Conservation (phyloP, 2,329 filamentous ascomycete genomes). For the Orbilia oligospora region DNA sequence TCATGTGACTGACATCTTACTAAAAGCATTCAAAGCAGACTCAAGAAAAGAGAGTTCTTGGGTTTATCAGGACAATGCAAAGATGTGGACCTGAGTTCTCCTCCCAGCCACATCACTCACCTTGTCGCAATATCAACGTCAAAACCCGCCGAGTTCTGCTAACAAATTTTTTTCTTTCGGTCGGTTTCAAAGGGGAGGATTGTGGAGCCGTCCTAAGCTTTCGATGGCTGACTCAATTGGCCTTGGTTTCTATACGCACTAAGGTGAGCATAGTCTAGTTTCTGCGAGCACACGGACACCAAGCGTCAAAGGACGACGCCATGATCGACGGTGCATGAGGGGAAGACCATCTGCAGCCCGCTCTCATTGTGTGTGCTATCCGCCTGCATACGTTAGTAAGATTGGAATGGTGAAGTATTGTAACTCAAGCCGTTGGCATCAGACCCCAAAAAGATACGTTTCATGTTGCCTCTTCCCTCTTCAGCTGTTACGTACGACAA, state of each 20-base stretch:
- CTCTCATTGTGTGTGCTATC: slow-evolving; percentile 28
- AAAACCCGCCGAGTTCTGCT: slow-evolving; percentile 35
- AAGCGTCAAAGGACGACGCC: slow-evolving; percentile 34
- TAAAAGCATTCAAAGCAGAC: no score
- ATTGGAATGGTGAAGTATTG: slow-evolving; percentile 2
- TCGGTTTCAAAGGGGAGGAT: not conserved
- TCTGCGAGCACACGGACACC: slow-evolving; percentile 47
- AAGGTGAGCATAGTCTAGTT: no score
- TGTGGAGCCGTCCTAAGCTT: slow-evolving; percentile 34
- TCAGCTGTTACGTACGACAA: slow-evolving; percentile 27
- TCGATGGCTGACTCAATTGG: slow-evolving; percentile 12
- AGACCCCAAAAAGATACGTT: slow-evolving; percentile 35
- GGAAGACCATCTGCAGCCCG: slow-evolving; percentile 12
- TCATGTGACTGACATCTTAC: slow-evolving; percentile 45
- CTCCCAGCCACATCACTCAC: slow-evolving; percentile 30
- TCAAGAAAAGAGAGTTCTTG: not conserved
- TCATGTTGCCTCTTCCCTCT: slow-evolving; percentile 28
- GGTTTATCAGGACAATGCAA: slow-evolving; percentile 15
- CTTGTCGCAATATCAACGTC: slow-evolving; percentile 50
- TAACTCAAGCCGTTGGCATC: slow-evolving; percentile 21
- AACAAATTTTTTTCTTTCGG: not conserved
- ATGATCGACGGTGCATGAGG: slow-evolving; percentile 61
- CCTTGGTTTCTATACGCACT: slow-evolving; percentile 1
- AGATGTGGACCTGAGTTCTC: slow-evolving; percentile 10
- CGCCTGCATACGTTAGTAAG: slow-evolving; percentile 38